Evolutionary conservation across 2,329 filamentous ascomycete genomes (phyloP), one percentile per base, ranked within the genome.

Genomic region (Penicillium sp.): DNA sequence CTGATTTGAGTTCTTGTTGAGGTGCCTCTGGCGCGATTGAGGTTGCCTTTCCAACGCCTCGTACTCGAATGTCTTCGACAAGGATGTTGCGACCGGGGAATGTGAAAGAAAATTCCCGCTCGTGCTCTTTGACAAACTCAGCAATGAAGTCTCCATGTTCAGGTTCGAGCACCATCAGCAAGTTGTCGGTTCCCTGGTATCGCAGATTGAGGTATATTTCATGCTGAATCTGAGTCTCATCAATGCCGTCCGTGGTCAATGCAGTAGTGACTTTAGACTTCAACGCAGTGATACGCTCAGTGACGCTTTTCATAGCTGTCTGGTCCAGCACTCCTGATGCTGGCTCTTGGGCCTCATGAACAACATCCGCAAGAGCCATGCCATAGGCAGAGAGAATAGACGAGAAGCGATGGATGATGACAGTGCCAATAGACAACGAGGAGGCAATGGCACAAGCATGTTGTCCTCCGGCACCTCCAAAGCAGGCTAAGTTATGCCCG

Each of bases 381-480:
- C 92, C 92, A 64, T 96, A 96, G 0, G 92, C 92, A 0, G 92
- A 96, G 0, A 96, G 80, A 0, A 97, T 90, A 0, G 92, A 96
- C 0, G 92, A 96, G 71, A 96, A 96, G 56, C 90, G 82, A 72
- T 97, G 92, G 2, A 97, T 83, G 10, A 97, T 80, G 33, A 96
- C 43, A 21, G 43, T 45, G 93, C 70, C 95, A 91, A 27, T 83
- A 85, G 62, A 96, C 91, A 0, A 91, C 91, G 1, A 97, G 79
- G 3, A 89, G 2, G 92, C 92, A 60, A 96, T 95, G 1, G 91
- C 91, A n/a, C 95, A 91, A 1, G 92, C 92, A 67, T 97, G 92
- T 71, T 97, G 92, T 0, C 92, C 92, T 47, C 92, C 92, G 0
- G 92, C 92, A 54, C 92, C 92, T 41, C 92, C 92, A 75, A 97